These are phyloP conservation scores for Diatrype stigma DNA, from an alignment of 2,329 filamentous ascomycete genomes.

Conservation along the genomic window DNA sequence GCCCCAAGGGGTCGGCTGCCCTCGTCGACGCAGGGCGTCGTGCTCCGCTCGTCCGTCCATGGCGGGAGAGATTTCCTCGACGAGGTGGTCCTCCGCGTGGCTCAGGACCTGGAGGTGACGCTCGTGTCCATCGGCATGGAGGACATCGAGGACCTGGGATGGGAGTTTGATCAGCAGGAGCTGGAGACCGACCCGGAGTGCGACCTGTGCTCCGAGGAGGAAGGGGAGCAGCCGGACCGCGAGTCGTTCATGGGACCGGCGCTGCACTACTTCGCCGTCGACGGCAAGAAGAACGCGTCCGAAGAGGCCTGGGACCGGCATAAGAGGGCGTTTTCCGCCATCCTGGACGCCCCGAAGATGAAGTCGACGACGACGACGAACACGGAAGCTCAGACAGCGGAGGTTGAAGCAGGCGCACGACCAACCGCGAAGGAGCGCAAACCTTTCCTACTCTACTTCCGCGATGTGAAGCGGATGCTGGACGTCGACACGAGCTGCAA, in stretches of 20 bases:
- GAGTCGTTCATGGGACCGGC: neutral
- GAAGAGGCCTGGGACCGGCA: neutral
- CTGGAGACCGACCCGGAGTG: neutral
- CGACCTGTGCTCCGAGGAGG: neutral
- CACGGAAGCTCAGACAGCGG: too few species aligned
- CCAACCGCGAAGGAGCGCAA: neutral
- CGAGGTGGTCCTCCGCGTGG: neutral
- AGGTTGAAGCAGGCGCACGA: too few species aligned
- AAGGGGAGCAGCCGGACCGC: neutral
- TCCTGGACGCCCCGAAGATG: neutral
- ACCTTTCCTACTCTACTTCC: neutral
- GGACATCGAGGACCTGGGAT: neutral
- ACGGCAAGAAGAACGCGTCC: neutral
- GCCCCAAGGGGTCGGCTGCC: neutral
- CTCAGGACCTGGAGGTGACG: neutral
- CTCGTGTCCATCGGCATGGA: neutral
- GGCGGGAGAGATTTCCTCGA: neutral
- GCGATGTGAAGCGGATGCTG: neutral
- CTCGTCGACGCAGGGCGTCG: neutral
- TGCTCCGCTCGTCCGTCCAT: neutral
- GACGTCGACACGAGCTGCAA: neutral
- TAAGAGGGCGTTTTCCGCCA: neutral
- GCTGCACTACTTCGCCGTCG: neutral
- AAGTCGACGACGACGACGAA: neutral
- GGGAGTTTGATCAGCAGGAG: neutral